Evolutionary conservation across 1,284 basidiomycete species (phyloP).

Genomic region (Ceratobasidium sp.): DNA sequence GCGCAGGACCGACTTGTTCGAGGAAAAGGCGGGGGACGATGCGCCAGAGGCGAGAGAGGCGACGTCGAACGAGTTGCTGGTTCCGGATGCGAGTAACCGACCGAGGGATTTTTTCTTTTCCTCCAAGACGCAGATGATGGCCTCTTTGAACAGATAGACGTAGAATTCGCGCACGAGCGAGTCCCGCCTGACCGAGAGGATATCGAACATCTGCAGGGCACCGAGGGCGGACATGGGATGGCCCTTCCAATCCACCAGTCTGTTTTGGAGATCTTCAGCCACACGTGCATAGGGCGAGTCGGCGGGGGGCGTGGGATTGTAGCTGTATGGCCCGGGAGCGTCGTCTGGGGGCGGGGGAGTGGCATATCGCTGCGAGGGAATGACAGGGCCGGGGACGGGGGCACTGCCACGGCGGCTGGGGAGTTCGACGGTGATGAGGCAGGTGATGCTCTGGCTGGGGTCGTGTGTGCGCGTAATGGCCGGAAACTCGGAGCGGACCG

Average conservation of each 20-base stretch:
- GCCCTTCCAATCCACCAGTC: conserved; percentile 94
- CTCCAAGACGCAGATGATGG: conserved; percentile 94
- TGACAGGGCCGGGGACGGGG: conserved; percentile 64
- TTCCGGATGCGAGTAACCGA: conserved; percentile 58
- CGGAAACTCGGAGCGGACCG: conserved; percentile 86
- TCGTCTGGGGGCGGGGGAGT: conserved; percentile 26
- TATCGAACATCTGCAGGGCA: conserved; percentile 87
- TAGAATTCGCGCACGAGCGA: conserved; percentile 87
- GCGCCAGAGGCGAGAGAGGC: conserved; percentile 54
- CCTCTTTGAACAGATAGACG: conserved; percentile 95
- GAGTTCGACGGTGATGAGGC: conserved; percentile 88
- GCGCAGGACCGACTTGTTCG: conserved; percentile 78
- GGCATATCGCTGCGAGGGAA: conserved; percentile 14
- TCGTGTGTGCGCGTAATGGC: conserved; percentile 76
- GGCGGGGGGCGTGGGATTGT: conserved; percentile 39
- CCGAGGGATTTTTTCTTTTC: conserved; percentile 85
- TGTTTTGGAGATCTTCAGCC: conserved; percentile 82
- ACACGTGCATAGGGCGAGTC: conserved; percentile 68
- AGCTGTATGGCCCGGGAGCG: conserved; percentile 36
- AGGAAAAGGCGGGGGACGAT: conserved; percentile 52
- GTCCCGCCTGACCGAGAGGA: conserved; percentile 86
- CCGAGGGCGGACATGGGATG: conserved; percentile 84
- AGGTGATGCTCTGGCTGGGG: conserved; percentile 79
- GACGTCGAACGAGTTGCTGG: conserved; percentile 53
- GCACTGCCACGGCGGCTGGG: conserved; percentile 66